Evolutionary conservation across 1,139 yeast species (phyloP), one percentile per base, ranked within the genome.

Genomic region (Yamadazyma triangularis): DNA sequence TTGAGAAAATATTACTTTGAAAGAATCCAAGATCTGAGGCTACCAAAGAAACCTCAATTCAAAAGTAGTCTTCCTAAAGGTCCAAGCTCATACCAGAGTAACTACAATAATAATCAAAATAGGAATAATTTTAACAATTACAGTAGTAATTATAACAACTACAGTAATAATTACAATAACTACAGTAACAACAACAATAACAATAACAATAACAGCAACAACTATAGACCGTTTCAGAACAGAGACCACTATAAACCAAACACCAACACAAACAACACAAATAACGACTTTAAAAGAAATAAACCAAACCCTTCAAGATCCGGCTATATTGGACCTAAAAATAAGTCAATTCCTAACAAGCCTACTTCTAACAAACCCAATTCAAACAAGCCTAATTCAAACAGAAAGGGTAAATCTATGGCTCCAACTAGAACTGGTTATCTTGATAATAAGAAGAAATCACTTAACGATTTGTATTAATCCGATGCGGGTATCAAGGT

Each of bases 1-100:
- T 55, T 79, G 25, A 62, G 86, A 34, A 62, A 61, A 9, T 51
- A 60, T 31, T 83, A 83, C 48, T 76, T 61, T 38, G 57, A 51
- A 28, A 40, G 31, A 36, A 49, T 41, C 11, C 31, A 34, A 16
- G 40, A 39, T 25, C 40, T 31, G 15, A 35, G 31, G 15, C 33
- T 43, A 13, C 48, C 48, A 2, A 30, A 31, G 21, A 35, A 29
- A 26, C 48, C 48, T 8, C 26, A 27, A 19, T 24, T 34, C 25
- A 24, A 18, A 23, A 20, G 13, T 21, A 25, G 26, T 19, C 15
- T 15, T 24, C 26, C 23, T 10, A 26, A 19, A 24, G n/a, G n/a
- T n/a, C n/a, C n/a, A n/a, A n/a, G n/a, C n/a, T 8, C 6, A 10
- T 29, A 30, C 13, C 25, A 24, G 21, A 31, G 28, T 13, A 28